A percentile compares a stretch with the other conserved stretches of the same genome.
Evolutionary conservation across 352 stramenopile genomes (phyloP).

Genomic region (Saprolegnia parasitica): DNA sequence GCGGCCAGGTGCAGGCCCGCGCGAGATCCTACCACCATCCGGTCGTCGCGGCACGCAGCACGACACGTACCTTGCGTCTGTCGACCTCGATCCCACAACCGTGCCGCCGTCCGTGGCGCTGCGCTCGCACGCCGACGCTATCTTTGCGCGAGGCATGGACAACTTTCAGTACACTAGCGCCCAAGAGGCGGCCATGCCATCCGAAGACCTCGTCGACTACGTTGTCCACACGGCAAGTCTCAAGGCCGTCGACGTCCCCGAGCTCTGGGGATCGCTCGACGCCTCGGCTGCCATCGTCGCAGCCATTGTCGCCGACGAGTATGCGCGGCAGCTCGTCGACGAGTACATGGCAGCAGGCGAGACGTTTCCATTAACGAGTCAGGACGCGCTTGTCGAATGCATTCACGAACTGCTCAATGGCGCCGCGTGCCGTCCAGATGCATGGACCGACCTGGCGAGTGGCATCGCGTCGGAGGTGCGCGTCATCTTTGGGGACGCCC

Average conservation of each 20-base stretch:
- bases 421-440: neutral
- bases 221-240: slow-evolving; percentile 60
- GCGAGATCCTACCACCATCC: neutral
- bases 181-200: slow-evolving; percentile 2
- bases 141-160: slow-evolving; percentile 16
- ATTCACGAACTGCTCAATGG: slow-evolving; percentile 28
- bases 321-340: slow-evolving; percentile 55
- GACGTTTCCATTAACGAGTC: neutral
- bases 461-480: neutral
- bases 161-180: neutral
- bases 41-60: neutral
- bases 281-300: slow-evolving; percentile 60
- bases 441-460: neutral
- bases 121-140: neutral
- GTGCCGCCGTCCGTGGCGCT: neutral
- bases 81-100: slow-evolving; percentile 11
- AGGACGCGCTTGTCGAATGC: neutral
- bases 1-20: neutral
- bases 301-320: slow-evolving; percentile 76
- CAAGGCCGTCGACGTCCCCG: slow-evolving; percentile 50
- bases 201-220: slow-evolving; percentile 65
- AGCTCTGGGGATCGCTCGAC: slow-evolving; percentile 78
- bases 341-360: slow-evolving; percentile 27
- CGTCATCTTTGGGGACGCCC: slow-evolving; percentile 3
- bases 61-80: slow-evolving; percentile 14